phyloP scores from a whole-genome alignment of 768 basidiomycete genomes.

The Boletus sp. region DNA sequence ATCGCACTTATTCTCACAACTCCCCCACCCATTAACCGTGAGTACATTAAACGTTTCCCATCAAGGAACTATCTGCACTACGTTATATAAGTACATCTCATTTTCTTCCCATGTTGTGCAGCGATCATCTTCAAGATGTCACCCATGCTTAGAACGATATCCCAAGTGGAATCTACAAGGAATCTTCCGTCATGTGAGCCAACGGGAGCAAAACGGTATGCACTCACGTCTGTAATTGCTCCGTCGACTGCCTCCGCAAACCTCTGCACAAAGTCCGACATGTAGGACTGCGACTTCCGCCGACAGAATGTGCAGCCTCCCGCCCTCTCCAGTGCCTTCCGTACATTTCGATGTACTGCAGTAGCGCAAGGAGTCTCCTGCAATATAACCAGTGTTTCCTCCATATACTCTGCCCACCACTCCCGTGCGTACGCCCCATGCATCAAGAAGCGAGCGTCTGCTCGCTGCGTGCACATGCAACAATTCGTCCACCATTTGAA shows the following conservation, averaged over 20 bases:
- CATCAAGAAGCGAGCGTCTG: constrained; percentile 24
- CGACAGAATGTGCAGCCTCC: constrained; percentile 22
- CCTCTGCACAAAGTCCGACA: constrained; percentile 23
- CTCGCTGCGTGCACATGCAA: constrained; percentile 23
- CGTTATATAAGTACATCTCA: neutral
- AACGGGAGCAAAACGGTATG: neutral
- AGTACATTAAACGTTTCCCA: neutral
- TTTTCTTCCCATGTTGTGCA: neutral
- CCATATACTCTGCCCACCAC: constrained; percentile 35
- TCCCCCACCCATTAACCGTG: neutral
- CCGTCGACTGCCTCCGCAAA: constrained; percentile 25
- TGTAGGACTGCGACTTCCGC: constrained; percentile 12
- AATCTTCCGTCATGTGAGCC: neutral
- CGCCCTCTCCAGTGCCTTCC: constrained; percentile 18
- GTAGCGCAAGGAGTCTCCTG: constrained; percentile 24
- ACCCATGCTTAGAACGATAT: constrained; percentile 13
- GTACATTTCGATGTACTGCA: constrained; percentile 14
- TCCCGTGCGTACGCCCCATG: constrained; percentile 27
- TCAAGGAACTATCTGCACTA: neutral
- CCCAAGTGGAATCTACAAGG: constrained; percentile 18
- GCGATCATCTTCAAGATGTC: neutral
- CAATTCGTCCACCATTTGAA: constrained; percentile 31
- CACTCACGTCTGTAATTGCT: constrained; percentile 20
- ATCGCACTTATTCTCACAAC: neutral
- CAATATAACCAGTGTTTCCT: constrained; percentile 19